Conservation (phyloP, 2,329 filamentous ascomycete species). For the Bisporella sp. region DNA sequence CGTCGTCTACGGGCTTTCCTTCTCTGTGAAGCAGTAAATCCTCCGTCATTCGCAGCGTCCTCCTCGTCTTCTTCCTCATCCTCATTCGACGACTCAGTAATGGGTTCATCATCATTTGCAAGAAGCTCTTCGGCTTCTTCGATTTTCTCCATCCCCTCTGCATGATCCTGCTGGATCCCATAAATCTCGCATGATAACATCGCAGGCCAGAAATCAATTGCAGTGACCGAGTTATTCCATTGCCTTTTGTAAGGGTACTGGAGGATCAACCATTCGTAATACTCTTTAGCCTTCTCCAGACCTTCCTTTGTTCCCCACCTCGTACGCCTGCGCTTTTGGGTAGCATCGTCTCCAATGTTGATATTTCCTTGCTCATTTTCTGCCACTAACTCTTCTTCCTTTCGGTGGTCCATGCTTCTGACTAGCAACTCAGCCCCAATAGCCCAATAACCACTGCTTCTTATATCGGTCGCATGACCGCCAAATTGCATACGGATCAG, state of each 20-base stretch:
- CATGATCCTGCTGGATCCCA: slow-evolving; percentile 57
- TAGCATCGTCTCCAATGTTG: background rate
- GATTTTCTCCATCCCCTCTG: slow-evolving; percentile 34
- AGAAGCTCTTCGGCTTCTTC: slow-evolving; percentile 23
- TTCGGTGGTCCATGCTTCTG: slow-evolving; percentile 32
- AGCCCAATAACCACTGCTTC: slow-evolving; percentile 67
- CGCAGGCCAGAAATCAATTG: slow-evolving; percentile 73
- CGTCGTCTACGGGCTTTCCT: slow-evolving; percentile 8
- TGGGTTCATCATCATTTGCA: slow-evolving; percentile 18
- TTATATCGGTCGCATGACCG: slow-evolving; percentile 57
- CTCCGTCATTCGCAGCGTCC: slow-evolving; percentile 16
- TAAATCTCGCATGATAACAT: slow-evolving; percentile 79
- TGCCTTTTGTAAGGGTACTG: slow-evolving; percentile 63
- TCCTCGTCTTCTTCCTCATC: slow-evolving; percentile 10
- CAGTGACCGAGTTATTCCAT: slow-evolving; percentile 52
- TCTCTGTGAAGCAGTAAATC: slow-evolving; percentile 13
- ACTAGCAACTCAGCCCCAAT: slow-evolving; percentile 81
- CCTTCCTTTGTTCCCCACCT: slow-evolving; percentile 38
- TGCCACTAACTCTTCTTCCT: slow-evolving; percentile 4
- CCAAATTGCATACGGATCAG: slow-evolving; percentile 55
- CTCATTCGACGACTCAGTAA: slow-evolving; percentile 11
- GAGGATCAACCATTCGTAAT: slow-evolving; percentile 72
- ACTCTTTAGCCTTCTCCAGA: slow-evolving; percentile 53
- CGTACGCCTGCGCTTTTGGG: background rate
- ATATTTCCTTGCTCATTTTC: slow-evolving; percentile 1